phyloP scores from a whole-genome alignment of 2,329 filamentous ascomycete species.

The Allantophomopsis cytisporea region DNA sequence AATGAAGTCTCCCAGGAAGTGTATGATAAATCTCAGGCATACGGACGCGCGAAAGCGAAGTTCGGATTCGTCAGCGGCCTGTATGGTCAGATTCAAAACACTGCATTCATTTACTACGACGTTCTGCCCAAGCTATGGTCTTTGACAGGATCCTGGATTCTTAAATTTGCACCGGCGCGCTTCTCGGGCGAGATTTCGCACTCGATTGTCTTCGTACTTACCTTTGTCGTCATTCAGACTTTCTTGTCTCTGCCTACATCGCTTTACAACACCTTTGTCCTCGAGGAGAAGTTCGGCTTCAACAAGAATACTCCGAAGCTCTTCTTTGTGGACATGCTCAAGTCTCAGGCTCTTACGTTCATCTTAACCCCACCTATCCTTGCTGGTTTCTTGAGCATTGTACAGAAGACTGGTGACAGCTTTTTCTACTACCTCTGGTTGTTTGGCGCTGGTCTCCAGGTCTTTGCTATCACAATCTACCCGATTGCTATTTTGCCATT shows the following conservation, averaged over 20 bases:
- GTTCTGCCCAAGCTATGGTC: constrained; percentile 85
- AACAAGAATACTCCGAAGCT: constrained; percentile 92
- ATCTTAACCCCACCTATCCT: constrained; percentile 78
- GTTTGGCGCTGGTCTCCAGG: constrained; percentile 77
- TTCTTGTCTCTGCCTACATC: constrained; percentile 65
- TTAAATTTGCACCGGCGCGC: constrained; percentile 58
- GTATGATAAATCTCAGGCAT: constrained; percentile 89
- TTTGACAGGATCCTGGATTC: constrained; percentile 61
- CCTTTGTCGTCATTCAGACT: constrained; percentile 73
- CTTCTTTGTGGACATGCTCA: constrained; percentile 83
- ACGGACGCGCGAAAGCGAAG: constrained; percentile 89
- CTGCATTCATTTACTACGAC: constrained; percentile 82
- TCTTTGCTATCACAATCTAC: constrained; percentile 94
- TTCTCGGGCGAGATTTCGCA: constrained; percentile 91
- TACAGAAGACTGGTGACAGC: constrained; percentile 81
- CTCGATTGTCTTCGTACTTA: constrained; percentile 82
- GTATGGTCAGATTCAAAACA: constrained; percentile 77
- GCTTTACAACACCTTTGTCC: constrained; percentile 88
- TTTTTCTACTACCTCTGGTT: constrained; percentile 99
- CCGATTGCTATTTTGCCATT: constrained; percentile 86
- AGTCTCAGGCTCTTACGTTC: constrained; percentile 72
- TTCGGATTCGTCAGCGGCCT: constrained; percentile 72
- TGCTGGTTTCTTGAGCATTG: constrained; percentile 83
- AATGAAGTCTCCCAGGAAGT: constrained; percentile 81
- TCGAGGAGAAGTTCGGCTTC: constrained; percentile 96